Percentiles rank a stretch among this genome's conserved stretches.
These are phyloP conservation scores for Dioscorea cayenensis DNA, from an alignment of 116 monocot species.

Conservation along the genomic window DNA sequence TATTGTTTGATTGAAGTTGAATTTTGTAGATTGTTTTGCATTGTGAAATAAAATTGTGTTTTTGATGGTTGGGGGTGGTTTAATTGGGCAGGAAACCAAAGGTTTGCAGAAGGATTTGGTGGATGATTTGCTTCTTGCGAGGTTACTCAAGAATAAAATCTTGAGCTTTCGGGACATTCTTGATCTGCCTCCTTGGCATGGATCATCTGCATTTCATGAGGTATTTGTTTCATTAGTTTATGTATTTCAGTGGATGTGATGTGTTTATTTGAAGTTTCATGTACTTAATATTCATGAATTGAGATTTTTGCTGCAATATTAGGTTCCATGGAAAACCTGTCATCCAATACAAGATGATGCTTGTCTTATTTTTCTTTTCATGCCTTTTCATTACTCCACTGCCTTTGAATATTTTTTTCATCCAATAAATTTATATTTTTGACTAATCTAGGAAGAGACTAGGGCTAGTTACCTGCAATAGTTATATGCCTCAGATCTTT, in stretches of 20 bases:
- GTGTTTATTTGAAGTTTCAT: neutral
- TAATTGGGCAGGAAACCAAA: neutral
- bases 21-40: neutral
- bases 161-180: constrained; percentile 11
- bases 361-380: too few species aligned
- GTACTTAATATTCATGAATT: too few species aligned
- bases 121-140: neutral
- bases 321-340: too few species aligned
- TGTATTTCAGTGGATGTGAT: neutral
- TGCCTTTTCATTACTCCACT: too few species aligned
- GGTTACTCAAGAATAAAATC: constrained; percentile 8
- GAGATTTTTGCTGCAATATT: too few species aligned
- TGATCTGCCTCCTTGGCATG: constrained; percentile 1
- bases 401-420: too few species aligned
- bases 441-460: too few species aligned
- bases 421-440: too few species aligned
- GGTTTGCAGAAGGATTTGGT: neutral
- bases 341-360: too few species aligned
- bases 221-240: neutral
- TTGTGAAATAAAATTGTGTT: neutral
- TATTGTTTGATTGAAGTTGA: too few species aligned
- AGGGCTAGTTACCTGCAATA: too few species aligned
- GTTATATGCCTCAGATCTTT: too few species aligned
- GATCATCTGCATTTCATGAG: constrained; percentile 4
- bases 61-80: neutral